These are phyloP conservation scores for Chrysoporthe deuterocubensis DNA, from an alignment of 2,329 filamentous ascomycete species.

Conservation along the genomic window DNA sequence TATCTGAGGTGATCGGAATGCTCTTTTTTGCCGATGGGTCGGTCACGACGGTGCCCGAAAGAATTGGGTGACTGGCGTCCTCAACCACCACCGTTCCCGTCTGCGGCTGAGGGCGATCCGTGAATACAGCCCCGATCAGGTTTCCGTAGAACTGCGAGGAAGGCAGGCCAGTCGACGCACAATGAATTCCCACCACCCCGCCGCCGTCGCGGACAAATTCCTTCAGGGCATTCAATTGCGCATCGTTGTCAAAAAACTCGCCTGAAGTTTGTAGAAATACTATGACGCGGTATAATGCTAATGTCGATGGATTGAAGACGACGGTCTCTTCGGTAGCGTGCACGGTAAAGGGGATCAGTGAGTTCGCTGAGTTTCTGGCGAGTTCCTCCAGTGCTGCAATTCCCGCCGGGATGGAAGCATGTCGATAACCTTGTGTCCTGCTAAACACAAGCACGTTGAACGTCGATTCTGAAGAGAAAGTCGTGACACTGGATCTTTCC, in stretches of 20 bases:
- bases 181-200: conserved; percentile 47
- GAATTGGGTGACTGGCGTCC: conserved; percentile 38
- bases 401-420: conserved; percentile 44
- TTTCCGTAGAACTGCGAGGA: conserved; percentile 42
- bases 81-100: conserved; percentile 38
- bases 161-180: conserved; percentile 41
- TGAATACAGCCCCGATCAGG: conserved; percentile 45
- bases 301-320: conserved; percentile 36
- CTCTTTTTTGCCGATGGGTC: conserved; percentile 2
- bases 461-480: neutral
- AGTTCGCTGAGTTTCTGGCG: conserved; percentile 31
- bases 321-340: conserved; percentile 44
- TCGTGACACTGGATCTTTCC: neutral
- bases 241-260: conserved; percentile 38
- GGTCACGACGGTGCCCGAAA: conserved; percentile 28
- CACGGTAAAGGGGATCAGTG: conserved; percentile 37
- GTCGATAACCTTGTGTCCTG: conserved; percentile 44
- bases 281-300: conserved; percentile 41
- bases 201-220: conserved; percentile 40
- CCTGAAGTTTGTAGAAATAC: conserved; percentile 46
- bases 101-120: conserved; percentile 44
- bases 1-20: neutral
- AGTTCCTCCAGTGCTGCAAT: conserved; percentile 39
- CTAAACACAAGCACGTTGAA: conserved; percentile 45
- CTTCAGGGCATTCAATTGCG: conserved; percentile 41